Evolutionary conservation across 202 grass and related monocot species (phyloP).

Genomic region (Digitaria exilis): DNA sequence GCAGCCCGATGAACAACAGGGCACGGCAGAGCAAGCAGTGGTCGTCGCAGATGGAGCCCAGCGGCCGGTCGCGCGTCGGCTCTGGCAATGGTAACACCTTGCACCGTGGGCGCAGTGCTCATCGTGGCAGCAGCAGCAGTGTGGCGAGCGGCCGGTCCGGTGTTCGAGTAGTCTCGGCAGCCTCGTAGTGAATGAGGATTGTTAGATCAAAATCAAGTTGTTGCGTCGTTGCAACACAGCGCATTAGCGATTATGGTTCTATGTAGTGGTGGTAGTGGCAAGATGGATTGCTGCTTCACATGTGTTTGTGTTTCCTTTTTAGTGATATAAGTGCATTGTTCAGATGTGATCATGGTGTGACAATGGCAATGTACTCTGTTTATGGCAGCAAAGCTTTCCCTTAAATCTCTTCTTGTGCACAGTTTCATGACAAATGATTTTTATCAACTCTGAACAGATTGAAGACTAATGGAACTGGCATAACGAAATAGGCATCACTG

Average conservation of each 20-base stretch:
- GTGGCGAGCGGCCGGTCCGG: slow-evolving; percentile 52
- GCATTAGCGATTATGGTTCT: neutral
- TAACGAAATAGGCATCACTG: neutral
- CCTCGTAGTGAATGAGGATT: slow-evolving; percentile 12
- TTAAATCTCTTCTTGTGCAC: slow-evolving; percentile 10
- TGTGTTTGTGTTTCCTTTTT: slow-evolving; percentile 29
- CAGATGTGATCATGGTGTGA: slow-evolving; percentile 46
- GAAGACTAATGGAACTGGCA: neutral
- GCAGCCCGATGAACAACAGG: slow-evolving; percentile 30
- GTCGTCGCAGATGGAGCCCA: slow-evolving; percentile 34
- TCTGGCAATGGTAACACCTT: slow-evolving; percentile 28
- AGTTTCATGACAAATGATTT: neutral
- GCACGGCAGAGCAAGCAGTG: slow-evolving; percentile 44
- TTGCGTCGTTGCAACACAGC: neutral
- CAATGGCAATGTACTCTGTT: slow-evolving; percentile 47
- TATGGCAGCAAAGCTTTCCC: neutral
- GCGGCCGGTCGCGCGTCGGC: slow-evolving; percentile 21
- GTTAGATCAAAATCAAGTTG: neutral
- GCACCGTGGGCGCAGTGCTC: slow-evolving; percentile 48
- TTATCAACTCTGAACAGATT: neutral
- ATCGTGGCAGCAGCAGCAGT: slow-evolving; percentile 40
- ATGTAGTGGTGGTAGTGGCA: slow-evolving; percentile 41
- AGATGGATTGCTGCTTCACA: slow-evolving; percentile 59
- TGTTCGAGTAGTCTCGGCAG: slow-evolving; percentile 40
- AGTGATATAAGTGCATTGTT: slow-evolving; percentile 46